Conservation (phyloP, 1,284 basidiomycete species). For the Lentinula novae-zelandiae region DNA sequence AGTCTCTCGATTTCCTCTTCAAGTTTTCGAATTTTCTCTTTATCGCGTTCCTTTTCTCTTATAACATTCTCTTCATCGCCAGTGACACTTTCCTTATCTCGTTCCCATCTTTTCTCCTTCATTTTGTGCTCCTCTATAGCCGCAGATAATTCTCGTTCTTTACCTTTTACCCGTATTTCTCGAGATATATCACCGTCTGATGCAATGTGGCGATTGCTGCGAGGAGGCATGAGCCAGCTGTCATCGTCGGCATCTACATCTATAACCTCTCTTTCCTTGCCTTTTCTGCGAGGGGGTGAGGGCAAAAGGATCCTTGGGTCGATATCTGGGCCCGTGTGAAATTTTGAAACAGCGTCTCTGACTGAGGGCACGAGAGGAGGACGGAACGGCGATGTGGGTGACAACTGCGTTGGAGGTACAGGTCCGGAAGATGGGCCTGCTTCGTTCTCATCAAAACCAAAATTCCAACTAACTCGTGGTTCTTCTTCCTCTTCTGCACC, state of each 20-base stretch:
- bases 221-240: conserved; percentile 10
- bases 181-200: conserved; percentile 40
- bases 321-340: conserved; percentile 34
- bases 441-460: neutral
- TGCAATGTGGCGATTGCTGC: conserved; percentile 33
- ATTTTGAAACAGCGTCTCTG: conserved; percentile 39
- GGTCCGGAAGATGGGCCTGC: conserved; percentile 21
- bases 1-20: conserved; percentile 64
- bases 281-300: conserved; percentile 18
- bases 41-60: conserved; percentile 28
- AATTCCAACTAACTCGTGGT: conserved; percentile 30
- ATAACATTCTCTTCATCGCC: neutral
- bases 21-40: conserved; percentile 57
- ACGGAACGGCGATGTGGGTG: conserved; percentile 7
- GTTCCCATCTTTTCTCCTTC: conserved; percentile 37
- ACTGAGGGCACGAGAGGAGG: conserved; percentile 29
- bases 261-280: conserved; percentile 12
- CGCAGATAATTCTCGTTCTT: conserved; percentile 54
- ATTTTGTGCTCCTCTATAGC: conserved; percentile 48
- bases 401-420: neutral
- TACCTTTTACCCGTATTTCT: conserved; percentile 47
- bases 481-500: conserved; percentile 15
- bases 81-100: conserved; percentile 13
- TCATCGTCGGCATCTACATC: conserved; percentile 10
- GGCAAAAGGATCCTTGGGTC: conserved; percentile 38